Base-by-base conservation (phyloP, 2,329 filamentous ascomycete species). In the Nigrospora osmanthi region DNA sequence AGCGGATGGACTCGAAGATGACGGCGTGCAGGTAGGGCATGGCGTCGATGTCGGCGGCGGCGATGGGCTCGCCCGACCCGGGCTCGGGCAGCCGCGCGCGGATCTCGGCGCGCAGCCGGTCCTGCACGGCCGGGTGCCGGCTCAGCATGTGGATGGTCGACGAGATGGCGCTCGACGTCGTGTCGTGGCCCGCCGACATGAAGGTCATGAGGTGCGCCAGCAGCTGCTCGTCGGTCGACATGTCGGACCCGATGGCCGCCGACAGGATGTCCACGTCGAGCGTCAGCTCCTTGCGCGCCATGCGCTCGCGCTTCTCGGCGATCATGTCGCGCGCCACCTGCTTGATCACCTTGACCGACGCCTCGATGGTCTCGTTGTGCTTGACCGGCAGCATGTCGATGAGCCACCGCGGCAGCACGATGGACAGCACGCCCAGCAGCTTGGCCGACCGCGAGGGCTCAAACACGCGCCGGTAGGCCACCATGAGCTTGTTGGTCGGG, bases 21-120 rank as follows among this genome's bases (percentile, higher is more conserved):
- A 89, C 72, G 17, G 83, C 85, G 54, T 87, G 80, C 2, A 88
- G 73, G 52, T 82, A 84, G 2, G 81, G 79, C 33, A 89, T 70
- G 14, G 71, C 69, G 55, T 88, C 83, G 43, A 88, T 68, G 10
- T 73, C 64, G 0, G 62, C 60, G 11, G 72, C 70, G 0, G 74
- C 64, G 44, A 78, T 66, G 16, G 57, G 50, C n/a, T 48, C 51
- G 35, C 37, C 32, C 5, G 44, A 32, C 12, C 40, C 47, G 16
- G 43, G 49, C 10, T 51, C 51, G 0, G 67, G 72, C 6, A 85
- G 68, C 11, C 66, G 63, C 10, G 67, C 50, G 40, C 69, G 71
- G 42, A 87, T 67, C 59, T 87, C 84, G 15, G 71, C 63, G 12
- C 83, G 80, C 1, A 88, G 72, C 6, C 66, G 69, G 10, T 61